Evolutionary conservation across 495 filamentous ascomycete species (phyloP).

Genomic region (Beverwykella pulmonaria): DNA sequence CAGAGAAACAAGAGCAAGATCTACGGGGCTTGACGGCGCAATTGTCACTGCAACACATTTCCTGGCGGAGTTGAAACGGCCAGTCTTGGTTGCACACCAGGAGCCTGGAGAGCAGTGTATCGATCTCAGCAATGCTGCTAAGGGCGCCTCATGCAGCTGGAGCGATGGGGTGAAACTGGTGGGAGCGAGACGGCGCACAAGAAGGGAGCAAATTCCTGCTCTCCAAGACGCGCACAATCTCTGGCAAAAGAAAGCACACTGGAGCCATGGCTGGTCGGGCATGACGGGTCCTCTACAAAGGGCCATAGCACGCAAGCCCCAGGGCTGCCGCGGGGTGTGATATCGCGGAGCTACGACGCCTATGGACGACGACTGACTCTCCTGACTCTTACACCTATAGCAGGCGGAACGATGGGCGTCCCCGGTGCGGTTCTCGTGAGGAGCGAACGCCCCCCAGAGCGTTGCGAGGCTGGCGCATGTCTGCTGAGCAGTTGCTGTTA

Average conservation of each 20-base stretch:
- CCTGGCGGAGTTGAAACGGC: slow-evolving; percentile 38
- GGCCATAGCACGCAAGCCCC: background rate
- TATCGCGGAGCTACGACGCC: slow-evolving; percentile 14
- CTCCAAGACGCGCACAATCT: slow-evolving; percentile 16
- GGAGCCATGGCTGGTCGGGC: slow-evolving; percentile 16
- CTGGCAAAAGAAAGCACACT: slow-evolving; percentile 33
- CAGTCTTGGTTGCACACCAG: slow-evolving; percentile 28
- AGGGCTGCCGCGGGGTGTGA: slow-evolving; percentile 6
- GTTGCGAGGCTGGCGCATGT: background rate
- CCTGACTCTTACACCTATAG: too few species aligned
- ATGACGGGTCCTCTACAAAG: slow-evolving; percentile 4
- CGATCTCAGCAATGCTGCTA: slow-evolving; percentile 36
- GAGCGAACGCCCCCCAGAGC: too few species aligned
- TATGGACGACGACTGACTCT: background rate
- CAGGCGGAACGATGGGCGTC: background rate
- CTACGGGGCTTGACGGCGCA: too few species aligned
- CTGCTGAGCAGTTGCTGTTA: too few species aligned
- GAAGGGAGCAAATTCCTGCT: slow-evolving; percentile 27
- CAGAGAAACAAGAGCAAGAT: too few species aligned
- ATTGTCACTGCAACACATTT: slow-evolving; percentile 32
- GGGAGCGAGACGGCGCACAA: slow-evolving; percentile 33
- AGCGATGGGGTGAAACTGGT: slow-evolving; percentile 41
- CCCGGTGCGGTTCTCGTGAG: background rate
- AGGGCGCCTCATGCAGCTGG: slow-evolving; percentile 42
- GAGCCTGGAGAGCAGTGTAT: slow-evolving; percentile 22